Base-by-base conservation (phyloP, 495 filamentous ascomycete species). In the Aspergillus egyptiacus region DNA sequence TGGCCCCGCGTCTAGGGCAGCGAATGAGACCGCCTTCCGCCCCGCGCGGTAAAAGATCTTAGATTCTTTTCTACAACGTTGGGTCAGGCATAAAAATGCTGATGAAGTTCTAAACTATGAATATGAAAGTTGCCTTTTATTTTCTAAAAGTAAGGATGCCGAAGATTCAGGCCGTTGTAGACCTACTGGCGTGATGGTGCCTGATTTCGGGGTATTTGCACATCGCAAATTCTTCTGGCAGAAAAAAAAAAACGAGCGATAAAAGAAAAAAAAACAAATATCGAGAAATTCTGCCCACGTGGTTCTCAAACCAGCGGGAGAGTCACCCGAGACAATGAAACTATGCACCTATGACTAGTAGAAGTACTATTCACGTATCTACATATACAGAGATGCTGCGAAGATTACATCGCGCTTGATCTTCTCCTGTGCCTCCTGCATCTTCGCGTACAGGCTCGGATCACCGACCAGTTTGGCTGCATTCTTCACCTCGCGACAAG, bases 401-500 rank as follows among this genome's bases (percentile, higher is more conserved):
- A 90, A 89, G 24, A 89, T 93, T 33, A 96, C 90, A 72, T 96
- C 94, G 57, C 93, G 73, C 75, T 94, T 91, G 61, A 98, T 97
- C 79, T 95, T 72, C 73, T 97, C 94, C 74, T 97, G 93, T 45
- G 91, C 91, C 28, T 79, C 79, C 70, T 91, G 81, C 93, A 98
- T 98, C 80, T 97, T 98, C 46, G 82, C 78, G 62, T 94, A 95
- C 48, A 98, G 73, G 37, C 80, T 82, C 3, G 93, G 93, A 62
- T 98, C 93, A n/a, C 93, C 93, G 54, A 98, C 90, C 54, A 98
- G 85, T 57, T 94, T 78, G 15, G 93, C 93, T 24, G 94, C 88
- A 63, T 95, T 96, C 76, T 95, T 97, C 40, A 96, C 93, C 70
- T 98, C 93, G 46, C 93, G 75, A 63, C 93, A 98, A 6, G 89